Conservation (phyloP, 345 rosid species). For the Populus ilicifolia region DNA sequence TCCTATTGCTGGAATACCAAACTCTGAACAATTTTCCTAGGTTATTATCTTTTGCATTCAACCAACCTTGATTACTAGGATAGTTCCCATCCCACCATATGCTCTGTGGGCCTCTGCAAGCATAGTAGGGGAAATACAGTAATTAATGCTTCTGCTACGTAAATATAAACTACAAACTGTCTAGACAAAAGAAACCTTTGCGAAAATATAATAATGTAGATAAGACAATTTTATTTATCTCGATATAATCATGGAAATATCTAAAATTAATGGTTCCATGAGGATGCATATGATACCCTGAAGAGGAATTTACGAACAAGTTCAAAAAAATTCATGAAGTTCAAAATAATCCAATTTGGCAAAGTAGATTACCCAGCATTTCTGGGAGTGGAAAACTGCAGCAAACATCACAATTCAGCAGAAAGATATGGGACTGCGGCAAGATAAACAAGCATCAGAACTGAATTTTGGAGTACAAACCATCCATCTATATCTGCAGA, state of each 20-base stretch:
- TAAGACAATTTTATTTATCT: not conserved
- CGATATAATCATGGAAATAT: not conserved
- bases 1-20: not conserved
- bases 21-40: not conserved
- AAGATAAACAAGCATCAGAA: constrained; percentile 8
- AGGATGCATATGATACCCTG: not conserved
- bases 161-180: not conserved
- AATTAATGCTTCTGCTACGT: constrained; percentile 14
- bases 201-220: not conserved
- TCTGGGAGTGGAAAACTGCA: constrained; percentile 77
- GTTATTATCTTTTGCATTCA: not conserved
- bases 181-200: not conserved
- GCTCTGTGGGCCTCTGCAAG: constrained; percentile 58
- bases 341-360: not conserved
- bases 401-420: constrained; percentile 85
- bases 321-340: not conserved
- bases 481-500: not conserved
- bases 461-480: not conserved
- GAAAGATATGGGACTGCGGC: constrained; percentile 66
- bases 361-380: constrained; percentile 57
- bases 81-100: constrained; percentile 78
- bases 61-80: constrained; percentile 77
- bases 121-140: constrained; percentile 5
- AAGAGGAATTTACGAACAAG: not conserved
- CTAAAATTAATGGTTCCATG: not conserved